Evolutionary conservation across 352 stramenopile genomes (phyloP).

Genomic region (Pythium periplocum): DNA sequence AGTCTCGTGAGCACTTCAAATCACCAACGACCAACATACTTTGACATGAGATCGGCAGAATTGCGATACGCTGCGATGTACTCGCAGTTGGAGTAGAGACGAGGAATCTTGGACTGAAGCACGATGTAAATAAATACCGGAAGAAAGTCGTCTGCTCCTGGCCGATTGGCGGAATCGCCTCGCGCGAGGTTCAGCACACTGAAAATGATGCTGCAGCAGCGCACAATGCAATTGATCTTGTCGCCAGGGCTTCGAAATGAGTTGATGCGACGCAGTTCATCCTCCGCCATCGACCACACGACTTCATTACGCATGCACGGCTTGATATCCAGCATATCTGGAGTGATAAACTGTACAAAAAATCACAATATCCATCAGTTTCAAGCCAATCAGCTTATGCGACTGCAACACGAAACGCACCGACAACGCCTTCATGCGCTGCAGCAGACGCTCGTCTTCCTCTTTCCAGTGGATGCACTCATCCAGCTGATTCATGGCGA

Average conservation of each 20-base stretch:
- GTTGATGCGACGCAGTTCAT: conserved; percentile 89
- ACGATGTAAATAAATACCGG: conserved; percentile 93
- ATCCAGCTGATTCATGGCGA: conserved; percentile 68
- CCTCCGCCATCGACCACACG: conserved; percentile 84
- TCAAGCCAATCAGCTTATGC: not conserved
- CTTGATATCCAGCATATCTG: conserved; percentile 89
- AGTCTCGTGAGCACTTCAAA: too few relatives aligned
- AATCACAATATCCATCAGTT: conserved; percentile 1
- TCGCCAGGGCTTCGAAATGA: conserved; percentile 76
- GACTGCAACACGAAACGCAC: conserved; percentile 21
- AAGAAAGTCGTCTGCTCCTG: conserved; percentile 87
- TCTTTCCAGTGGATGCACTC: conserved; percentile 60
- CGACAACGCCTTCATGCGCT: conserved; percentile 79
- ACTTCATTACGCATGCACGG: conserved; percentile 87
- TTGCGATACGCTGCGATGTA: conserved; percentile 90
- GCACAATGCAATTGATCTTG: conserved; percentile 89
- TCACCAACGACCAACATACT: conserved; percentile 30
- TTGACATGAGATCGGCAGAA: conserved; percentile 86
- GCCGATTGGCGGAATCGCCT: conserved; percentile 55
- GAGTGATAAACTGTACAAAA: conserved; percentile 56
- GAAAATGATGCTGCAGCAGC: conserved; percentile 88
- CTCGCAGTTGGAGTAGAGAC: conserved; percentile 86
- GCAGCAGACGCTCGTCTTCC: conserved; percentile 68
- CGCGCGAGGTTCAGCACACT: conserved; percentile 81
- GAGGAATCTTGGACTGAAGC: conserved; percentile 84